phyloP scores from a whole-genome alignment of 106 monocot genomes.

The Posidonia australis region DNA sequence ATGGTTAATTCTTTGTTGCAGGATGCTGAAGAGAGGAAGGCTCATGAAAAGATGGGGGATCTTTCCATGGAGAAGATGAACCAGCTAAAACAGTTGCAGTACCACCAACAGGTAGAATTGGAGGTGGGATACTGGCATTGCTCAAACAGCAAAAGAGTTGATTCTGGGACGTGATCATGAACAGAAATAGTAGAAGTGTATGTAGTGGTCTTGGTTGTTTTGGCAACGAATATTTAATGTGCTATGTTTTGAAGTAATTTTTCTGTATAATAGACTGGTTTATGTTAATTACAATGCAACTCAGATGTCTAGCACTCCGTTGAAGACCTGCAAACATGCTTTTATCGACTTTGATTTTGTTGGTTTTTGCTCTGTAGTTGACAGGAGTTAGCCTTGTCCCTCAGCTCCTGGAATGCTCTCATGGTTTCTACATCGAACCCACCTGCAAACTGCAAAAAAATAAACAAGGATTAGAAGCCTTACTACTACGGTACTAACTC shows the following conservation, averaged over 20 bases:
- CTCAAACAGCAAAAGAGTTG: slow-evolving; percentile 13
- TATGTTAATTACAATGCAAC: too few relatives aligned
- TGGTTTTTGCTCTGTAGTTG: slow-evolving; percentile 29
- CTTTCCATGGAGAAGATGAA: too few relatives aligned
- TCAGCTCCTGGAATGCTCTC: slow-evolving; percentile 80
- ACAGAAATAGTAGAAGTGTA: not conserved
- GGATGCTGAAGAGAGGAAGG: too few relatives aligned
- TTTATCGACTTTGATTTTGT: slow-evolving; percentile 5
- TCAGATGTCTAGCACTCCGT: slow-evolving; percentile 1
- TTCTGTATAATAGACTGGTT: not conserved
- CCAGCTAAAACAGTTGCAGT: not conserved
- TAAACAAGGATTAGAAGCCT: not conserved
- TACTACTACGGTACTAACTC: too few relatives aligned
- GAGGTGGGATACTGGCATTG: slow-evolving; percentile 23
- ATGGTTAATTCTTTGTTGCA: too few relatives aligned
- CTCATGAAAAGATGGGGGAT: too few relatives aligned
- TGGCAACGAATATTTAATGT: not conserved
- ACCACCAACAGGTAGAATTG: slow-evolving; percentile 6
- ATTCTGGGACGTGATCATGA: slow-evolving; percentile 8
- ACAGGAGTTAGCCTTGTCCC: slow-evolving; percentile 55
- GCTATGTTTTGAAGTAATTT: not conserved
- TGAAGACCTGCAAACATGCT: slow-evolving; percentile 4
- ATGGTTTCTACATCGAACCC: slow-evolving; percentile 94
- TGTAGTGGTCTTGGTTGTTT: not conserved
- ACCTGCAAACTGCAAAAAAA: slow-evolving; percentile 62